phyloP scores from a whole-genome alignment of 345 rosid species.

The Sisymbrium irio region DNA sequence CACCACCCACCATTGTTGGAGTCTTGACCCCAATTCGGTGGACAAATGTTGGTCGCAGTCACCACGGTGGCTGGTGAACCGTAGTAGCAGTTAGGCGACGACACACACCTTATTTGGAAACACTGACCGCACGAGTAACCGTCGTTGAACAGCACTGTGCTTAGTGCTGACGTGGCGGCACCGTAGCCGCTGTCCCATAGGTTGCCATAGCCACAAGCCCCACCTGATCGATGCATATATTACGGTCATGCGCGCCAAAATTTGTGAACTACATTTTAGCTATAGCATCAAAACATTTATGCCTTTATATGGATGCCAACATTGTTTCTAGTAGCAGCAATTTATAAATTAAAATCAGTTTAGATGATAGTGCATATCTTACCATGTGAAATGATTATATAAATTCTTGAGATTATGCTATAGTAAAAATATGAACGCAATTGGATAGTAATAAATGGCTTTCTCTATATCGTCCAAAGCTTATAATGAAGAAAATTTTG shows the following conservation, averaged over 20 bases:
- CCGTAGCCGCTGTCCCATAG: conserved; percentile 62
- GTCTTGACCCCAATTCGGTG: conserved; percentile 64
- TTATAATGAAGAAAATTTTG: neutral
- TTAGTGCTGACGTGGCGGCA: conserved; percentile 64
- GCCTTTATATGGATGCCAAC: no score
- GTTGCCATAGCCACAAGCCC: conserved; percentile 89
- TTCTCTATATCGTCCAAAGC: neutral
- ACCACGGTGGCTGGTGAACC: conserved; percentile 45
- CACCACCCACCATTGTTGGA: conserved; percentile 88
- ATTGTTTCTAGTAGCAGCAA: neutral
- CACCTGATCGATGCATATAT: conserved; percentile 42
- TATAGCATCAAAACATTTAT: neutral
- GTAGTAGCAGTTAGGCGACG: conserved; percentile 50
- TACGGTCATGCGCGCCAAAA: neutral
- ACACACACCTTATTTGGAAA: conserved; percentile 58
- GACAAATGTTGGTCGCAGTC: conserved; percentile 83
- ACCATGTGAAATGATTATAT: no score
- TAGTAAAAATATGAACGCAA: neutral
- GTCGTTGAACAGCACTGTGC: conserved; percentile 64
- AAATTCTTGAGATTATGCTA: no score
- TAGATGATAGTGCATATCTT: no score
- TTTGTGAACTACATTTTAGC: neutral
- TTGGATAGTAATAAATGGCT: neutral
- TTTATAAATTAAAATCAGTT: neutral
- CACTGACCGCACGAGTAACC: conserved; percentile 82